Conservation (phyloP, 352 stramenopile species). For the Phytophthora macrochlamydospora region DNA sequence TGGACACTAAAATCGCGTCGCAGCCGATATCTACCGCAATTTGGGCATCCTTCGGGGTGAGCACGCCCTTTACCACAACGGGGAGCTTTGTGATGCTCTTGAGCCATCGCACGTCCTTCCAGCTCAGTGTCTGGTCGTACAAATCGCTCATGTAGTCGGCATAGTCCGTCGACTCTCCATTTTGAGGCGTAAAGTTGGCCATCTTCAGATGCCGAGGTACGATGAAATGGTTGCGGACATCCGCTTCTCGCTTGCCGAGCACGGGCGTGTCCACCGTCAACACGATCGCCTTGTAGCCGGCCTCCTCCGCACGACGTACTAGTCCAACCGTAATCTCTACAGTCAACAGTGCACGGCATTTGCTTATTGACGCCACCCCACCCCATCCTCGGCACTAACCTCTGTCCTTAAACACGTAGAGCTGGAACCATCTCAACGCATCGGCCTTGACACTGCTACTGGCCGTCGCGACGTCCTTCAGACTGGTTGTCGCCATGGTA, state of each 20-base stretch:
- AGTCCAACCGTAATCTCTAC: conserved; percentile 94
- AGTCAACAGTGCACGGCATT: neutral
- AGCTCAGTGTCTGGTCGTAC: conserved; percentile 95
- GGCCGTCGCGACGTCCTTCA: conserved; percentile 54
- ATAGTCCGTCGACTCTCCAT: conserved; percentile 24
- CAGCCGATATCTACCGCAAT: conserved; percentile 90
- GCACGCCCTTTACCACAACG: conserved; percentile 94
- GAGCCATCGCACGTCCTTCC: conserved; percentile 91
- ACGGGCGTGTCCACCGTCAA: conserved; percentile 95
- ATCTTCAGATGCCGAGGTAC: conserved; percentile 66
- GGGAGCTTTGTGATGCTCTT: conserved; percentile 90
- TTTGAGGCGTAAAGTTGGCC: conserved; percentile 34
- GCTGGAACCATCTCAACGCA: conserved; percentile 93
- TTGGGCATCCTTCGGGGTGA: conserved; percentile 92
- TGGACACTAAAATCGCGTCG: conserved; percentile 92
- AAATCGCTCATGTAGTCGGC: conserved; percentile 71
- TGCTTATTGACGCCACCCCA: neutral
- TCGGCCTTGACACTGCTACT: conserved; percentile 58
- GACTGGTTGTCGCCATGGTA: conserved; percentile 59
- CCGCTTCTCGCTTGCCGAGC: conserved; percentile 94
- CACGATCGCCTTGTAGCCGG: conserved; percentile 94
- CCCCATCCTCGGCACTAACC: conserved; percentile 28
- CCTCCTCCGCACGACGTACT: conserved; percentile 86
- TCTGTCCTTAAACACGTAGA: conserved; percentile 95
- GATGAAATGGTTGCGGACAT: conserved; percentile 94